These are phyloP conservation scores for Fomitopsis pulvina DNA, from an alignment of 768 basidiomycete genomes.

Conservation along the genomic window DNA sequence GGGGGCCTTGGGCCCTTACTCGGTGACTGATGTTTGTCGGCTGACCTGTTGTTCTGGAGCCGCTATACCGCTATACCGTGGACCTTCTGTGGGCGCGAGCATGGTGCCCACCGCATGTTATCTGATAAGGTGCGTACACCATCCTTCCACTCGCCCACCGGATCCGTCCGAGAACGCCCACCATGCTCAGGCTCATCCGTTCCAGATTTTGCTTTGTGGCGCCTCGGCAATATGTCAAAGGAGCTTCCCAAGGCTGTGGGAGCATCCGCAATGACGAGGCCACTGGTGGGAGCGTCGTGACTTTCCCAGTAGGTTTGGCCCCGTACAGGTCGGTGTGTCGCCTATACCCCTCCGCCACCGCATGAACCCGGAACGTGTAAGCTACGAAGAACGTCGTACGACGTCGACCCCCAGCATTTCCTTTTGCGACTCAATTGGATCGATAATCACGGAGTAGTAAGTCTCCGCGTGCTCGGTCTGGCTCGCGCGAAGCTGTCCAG, in stretches of 20 bases:
- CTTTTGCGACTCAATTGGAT: background rate
- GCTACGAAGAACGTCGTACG: background rate
- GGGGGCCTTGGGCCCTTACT: no score
- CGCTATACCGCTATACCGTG: background rate
- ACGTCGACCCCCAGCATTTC: background rate
- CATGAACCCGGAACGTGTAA: conserved; percentile 1
- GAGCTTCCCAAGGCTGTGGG: conserved; percentile 2
- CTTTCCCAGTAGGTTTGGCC: background rate
- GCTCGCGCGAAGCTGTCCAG: no score
- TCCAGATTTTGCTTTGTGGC: background rate
- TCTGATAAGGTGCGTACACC: background rate
- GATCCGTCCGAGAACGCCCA: background rate
- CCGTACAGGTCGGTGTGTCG: background rate
- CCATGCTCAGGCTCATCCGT: background rate
- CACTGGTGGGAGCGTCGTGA: background rate
- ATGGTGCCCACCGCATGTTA: background rate
- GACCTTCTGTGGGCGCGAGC: background rate
- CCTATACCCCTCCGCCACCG: background rate
- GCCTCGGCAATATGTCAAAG: background rate
- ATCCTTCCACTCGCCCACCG: background rate
- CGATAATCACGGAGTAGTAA: conserved; percentile 1
- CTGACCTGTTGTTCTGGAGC: background rate
- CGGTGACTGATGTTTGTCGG: no score
- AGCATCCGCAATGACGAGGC: background rate
- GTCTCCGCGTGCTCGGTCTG: background rate